Evolutionary conservation across 2,329 filamentous ascomycete species (phyloP).

Genomic region (Acrocalymma vagum): DNA sequence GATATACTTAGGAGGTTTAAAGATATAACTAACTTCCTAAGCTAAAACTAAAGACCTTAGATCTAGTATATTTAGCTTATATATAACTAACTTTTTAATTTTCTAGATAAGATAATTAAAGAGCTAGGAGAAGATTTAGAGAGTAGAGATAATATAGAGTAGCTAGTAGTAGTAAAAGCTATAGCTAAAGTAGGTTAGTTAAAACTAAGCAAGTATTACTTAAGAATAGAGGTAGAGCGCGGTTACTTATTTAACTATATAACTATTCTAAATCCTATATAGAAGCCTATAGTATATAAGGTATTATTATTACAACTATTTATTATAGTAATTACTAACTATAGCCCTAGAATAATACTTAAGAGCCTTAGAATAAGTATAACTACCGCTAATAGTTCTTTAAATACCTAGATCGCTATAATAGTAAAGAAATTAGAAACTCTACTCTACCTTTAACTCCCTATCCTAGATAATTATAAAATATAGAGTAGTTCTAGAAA

Average conservation of each 20-base stretch:
- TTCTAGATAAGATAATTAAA: slow-evolving; percentile 5
- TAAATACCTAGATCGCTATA: slow-evolving; percentile 7
- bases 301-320: slow-evolving; percentile 13
- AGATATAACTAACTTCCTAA: slow-evolving; percentile 6
- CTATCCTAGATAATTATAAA: slow-evolving; percentile 3
- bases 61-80: slow-evolving; percentile 10
- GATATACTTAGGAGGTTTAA: slow-evolving; percentile 7
- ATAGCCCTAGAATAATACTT: background rate
- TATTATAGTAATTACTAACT: slow-evolving; percentile 9
- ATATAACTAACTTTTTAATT: slow-evolving; percentile 9
- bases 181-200: slow-evolving; percentile 2
- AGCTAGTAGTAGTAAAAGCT: slow-evolving; percentile 4
- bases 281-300: slow-evolving; percentile 9
- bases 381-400: slow-evolving; percentile 6
- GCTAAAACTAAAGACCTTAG: slow-evolving; percentile 7
- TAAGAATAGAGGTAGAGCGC: slow-evolving; percentile 1
- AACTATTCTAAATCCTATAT: slow-evolving; percentile 4
- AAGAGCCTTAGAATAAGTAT: slow-evolving; percentile 1
- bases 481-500: too few relatives aligned
- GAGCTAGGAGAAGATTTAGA: slow-evolving; percentile 2
- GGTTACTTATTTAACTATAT: slow-evolving; percentile 8
- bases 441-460: slow-evolving; percentile 5
- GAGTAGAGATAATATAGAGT: slow-evolving; percentile 3
- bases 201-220: slow-evolving; percentile 10
- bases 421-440: slow-evolving; percentile 1